Evolutionary conservation across 495 filamentous ascomycete genomes (phyloP).

Genomic region (Letharia columbiana): DNA sequence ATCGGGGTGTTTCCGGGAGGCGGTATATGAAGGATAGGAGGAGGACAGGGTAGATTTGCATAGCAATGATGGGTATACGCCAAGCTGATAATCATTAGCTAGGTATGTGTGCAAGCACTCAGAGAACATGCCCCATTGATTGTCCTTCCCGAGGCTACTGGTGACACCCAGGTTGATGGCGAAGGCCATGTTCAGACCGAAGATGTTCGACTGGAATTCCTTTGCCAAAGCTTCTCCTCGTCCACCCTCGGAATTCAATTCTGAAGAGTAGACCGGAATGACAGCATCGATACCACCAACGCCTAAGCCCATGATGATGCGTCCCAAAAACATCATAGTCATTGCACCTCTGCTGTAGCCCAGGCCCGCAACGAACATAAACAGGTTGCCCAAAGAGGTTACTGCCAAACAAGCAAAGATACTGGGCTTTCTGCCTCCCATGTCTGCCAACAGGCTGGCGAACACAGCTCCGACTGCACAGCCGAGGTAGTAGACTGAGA

Average conservation of each 20-base stretch:
- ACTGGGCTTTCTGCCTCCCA: conserved; percentile 39
- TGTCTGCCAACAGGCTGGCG: conserved; percentile 41
- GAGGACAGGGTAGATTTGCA: conserved; percentile 46
- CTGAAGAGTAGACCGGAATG: conserved; percentile 48
- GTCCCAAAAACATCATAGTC: conserved; percentile 42
- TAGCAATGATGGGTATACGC: conserved; percentile 52
- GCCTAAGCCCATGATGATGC: conserved; percentile 48
- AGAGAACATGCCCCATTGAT: conserved; percentile 35
- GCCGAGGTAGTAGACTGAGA: conserved; percentile 52
- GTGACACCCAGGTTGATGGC: conserved; percentile 37
- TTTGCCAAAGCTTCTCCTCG: conserved; percentile 46
- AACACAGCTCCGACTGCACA: conserved; percentile 45
- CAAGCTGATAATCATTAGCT: conserved; percentile 35
- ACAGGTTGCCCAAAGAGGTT: conserved; percentile 41
- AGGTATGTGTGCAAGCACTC: neutral
- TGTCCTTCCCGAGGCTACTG: conserved; percentile 30
- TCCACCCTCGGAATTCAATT: conserved; percentile 41
- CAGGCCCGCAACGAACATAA: conserved; percentile 48
- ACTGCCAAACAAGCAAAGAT: conserved; percentile 44
- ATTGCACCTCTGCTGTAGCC: conserved; percentile 35
- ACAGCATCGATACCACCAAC: conserved; percentile 50
- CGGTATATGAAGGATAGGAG: conserved; percentile 38
- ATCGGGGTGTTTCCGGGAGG: conserved; percentile 48
- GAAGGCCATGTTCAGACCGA: conserved; percentile 49
- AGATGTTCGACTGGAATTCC: conserved; percentile 53